phyloP scores from a whole-genome alignment of 2,329 filamentous ascomycete genomes.

The Cercospora sesami region DNA sequence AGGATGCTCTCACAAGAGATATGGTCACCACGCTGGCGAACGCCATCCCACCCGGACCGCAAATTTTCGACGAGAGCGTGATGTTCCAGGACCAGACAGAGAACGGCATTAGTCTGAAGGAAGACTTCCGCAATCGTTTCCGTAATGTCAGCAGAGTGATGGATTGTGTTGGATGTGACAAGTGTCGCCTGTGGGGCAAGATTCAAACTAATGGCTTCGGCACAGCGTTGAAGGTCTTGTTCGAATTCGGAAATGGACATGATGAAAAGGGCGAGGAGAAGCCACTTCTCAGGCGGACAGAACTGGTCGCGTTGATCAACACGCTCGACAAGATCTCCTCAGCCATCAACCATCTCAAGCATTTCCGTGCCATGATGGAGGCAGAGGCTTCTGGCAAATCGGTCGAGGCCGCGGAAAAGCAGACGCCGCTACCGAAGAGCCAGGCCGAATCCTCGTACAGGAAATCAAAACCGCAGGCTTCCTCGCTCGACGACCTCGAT shows the following conservation, averaged over 20 bases:
- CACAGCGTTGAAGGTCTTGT: slow-evolving; percentile 90
- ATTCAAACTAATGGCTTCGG: slow-evolving; percentile 93
- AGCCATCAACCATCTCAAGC: slow-evolving; percentile 71
- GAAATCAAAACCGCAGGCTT: slow-evolving; percentile 17
- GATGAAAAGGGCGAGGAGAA: slow-evolving; percentile 57
- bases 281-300: slow-evolving; percentile 78
- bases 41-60: slow-evolving; percentile 63
- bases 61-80: slow-evolving; percentile 90
- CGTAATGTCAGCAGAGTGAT: slow-evolving; percentile 94
- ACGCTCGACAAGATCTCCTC: slow-evolving; percentile 85
- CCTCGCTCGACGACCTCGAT: slow-evolving; percentile 27
- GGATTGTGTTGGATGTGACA: slow-evolving; percentile 98
- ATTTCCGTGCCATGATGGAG: slow-evolving; percentile 63
- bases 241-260: slow-evolving; percentile 84
- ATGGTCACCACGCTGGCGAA: slow-evolving; percentile 78
- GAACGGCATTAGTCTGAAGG: slow-evolving; percentile 71
- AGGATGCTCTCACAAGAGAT: slow-evolving; percentile 75
- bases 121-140: slow-evolving; percentile 96
- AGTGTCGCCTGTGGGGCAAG: slow-evolving; percentile 97
- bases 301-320: slow-evolving; percentile 92
- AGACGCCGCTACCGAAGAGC: slow-evolving; percentile 18
- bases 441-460: slow-evolving; percentile 14
- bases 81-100: slow-evolving; percentile 73
- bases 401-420: slow-evolving; percentile 16
- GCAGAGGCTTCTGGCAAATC: slow-evolving; percentile 30